Evolutionary conservation across 2,329 filamentous ascomycete genomes (phyloP).

Genomic region (Beauveria bassiana): DNA sequence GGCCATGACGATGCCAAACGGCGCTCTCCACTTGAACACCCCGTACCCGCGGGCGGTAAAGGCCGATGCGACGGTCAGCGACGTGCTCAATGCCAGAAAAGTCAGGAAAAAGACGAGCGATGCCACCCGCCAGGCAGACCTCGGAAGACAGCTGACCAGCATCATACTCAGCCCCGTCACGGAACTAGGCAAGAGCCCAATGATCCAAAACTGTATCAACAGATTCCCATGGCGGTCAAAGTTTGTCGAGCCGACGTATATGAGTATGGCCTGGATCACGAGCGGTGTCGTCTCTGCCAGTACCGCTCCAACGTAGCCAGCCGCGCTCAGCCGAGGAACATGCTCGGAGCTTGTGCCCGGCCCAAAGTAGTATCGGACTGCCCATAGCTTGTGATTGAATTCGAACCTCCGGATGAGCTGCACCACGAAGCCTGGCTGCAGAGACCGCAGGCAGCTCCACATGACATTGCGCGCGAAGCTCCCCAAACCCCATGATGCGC

Average conservation of each 20-base stretch:
- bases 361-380: constrained; percentile 5
- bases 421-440: constrained; percentile 6
- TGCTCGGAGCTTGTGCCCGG: not conserved
- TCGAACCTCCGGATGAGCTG: not conserved
- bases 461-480: not conserved
- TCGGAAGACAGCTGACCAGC: not conserved
- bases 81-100: not conserved
- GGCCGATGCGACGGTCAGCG: not conserved
- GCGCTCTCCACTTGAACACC: not conserved
- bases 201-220: constrained; percentile 2
- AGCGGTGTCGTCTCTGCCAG: not conserved
- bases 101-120: not conserved
- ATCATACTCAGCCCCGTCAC: constrained; percentile 3
- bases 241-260: constrained; percentile 1
- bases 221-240: not conserved
- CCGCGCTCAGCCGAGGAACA: not conserved
- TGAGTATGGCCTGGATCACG: constrained; percentile 1
- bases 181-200: not conserved
- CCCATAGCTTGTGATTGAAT: not conserved
- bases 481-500: not conserved
- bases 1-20: constrained; percentile 6
- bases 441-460: constrained; percentile 6
- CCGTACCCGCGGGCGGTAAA: constrained; percentile 1
- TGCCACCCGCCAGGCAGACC: not conserved
- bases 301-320: not conserved